Base-by-base conservation (phyloP, 176 grass and related monocot species). In the Eragrostis nindensis region DNA sequence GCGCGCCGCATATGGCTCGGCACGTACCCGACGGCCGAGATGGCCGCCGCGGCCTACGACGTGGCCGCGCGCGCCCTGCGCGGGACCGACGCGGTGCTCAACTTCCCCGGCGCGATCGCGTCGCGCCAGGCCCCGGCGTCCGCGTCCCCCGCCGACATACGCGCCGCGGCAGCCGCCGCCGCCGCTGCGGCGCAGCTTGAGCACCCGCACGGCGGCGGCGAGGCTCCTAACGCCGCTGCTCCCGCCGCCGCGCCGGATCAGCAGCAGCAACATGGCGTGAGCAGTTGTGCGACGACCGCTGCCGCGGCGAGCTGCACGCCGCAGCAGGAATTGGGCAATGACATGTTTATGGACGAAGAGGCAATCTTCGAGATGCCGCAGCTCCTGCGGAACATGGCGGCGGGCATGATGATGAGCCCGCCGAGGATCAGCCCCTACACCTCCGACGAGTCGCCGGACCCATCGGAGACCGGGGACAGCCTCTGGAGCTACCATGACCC, bases 341-440 rank as follows among this genome's bases (percentile, higher is more conserved):
- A 83, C 8, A 80, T 79, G 70, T 98, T 92, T 85, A 85, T 98
- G 72, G 95, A 98, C 73, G 95, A 98, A 50, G 95, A 98, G 75
- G 95, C 91, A 1, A 94, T 98, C 80, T 90, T 98, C 66, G 92
- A 91, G 83, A 92, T 98, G 92, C 95, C 95, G 21, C 89, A 92
- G 73, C 62, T 98, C 18, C 79, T 98, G 77, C 74, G 89, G 62
- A 92, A 87, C 87, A 98, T 98, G 95, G 95, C 95, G 18, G 95
- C 91, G 73, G 95, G 95, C 50, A 98, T 98, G 95, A 92, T 98
- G 87, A 98, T 98, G 95, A 94, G 92, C 81, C 95, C 95, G 14
- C 95, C 95, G 3, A 87, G 92, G 86, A 77, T 98, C 42, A 94
- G 87, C 70, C 89, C 78, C 62, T 62, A 66, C 26, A 68, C 83